phyloP scores from a whole-genome alignment of 306 rosid genomes.

The Gynostemma pentaphyllum region DNA sequence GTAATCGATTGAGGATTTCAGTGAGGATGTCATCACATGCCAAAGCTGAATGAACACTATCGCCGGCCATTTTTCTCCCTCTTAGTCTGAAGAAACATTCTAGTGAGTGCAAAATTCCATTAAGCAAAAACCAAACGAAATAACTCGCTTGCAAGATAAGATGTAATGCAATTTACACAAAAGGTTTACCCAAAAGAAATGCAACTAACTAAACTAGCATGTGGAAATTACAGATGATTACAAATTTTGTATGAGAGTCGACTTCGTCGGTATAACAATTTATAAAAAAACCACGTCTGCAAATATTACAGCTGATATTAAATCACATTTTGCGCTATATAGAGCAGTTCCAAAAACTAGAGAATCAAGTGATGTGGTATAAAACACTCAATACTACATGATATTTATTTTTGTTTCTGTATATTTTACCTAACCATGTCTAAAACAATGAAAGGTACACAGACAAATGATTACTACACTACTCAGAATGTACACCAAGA shows the following conservation, averaged over 20 bases:
- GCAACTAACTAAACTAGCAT: neutral
- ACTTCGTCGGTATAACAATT: neutral
- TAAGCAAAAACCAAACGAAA: neutral
- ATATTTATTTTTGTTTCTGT: too few species aligned
- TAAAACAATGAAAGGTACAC: neutral
- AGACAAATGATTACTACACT: neutral
- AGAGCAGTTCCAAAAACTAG: too few species aligned
- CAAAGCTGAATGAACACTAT: conserved; percentile 33
- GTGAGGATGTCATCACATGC: conserved; percentile 56
- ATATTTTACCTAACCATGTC: too few species aligned
- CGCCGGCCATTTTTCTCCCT: conserved; percentile 19
- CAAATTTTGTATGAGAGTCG: neutral
- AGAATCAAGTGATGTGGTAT: too few species aligned
- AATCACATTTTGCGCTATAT: too few species aligned
- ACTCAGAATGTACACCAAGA: neutral
- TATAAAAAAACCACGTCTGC: too few species aligned
- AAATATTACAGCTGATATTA: too few species aligned
- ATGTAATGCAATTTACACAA: neutral
- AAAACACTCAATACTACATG: too few species aligned
- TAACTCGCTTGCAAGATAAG: neutral
- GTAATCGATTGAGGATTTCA: conserved; percentile 51
- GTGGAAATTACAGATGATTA: neutral
- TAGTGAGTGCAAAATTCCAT: neutral
- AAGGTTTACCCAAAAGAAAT: neutral
- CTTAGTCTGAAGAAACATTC: conserved; percentile 7